Percentiles rank a stretch among this genome's conserved stretches.
Conservation (phyloP, 1,139 yeast species). For the Pneumocystis canis region DNA sequence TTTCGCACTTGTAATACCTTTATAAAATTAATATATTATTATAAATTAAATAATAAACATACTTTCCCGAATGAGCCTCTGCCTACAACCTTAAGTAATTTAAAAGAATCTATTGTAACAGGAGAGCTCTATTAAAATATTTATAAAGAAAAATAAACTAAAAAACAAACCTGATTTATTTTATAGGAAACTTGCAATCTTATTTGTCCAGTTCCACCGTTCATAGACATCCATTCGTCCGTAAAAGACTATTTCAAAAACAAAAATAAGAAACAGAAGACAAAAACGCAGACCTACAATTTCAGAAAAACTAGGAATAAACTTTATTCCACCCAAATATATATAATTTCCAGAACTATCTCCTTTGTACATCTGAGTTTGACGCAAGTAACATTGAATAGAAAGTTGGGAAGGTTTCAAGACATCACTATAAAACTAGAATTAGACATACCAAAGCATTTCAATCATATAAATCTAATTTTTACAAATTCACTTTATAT, state of each 20-base stretch:
- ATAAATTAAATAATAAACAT: neutral
- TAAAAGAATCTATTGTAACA: constrained; percentile 79
- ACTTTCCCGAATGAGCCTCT: constrained; percentile 97
- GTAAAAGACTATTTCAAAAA: constrained; percentile 4
- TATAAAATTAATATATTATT: neutral
- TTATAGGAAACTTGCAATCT: constrained; percentile 65
- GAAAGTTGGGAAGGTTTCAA: neutral
- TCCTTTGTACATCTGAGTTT: constrained; percentile 4
- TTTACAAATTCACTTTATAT: constrained; percentile 82
- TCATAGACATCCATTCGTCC: constrained; percentile 23
- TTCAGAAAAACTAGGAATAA: constrained; percentile 19
- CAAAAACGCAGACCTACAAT: constrained; percentile 5
- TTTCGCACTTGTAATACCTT: neutral
- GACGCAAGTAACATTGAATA: constrained; percentile 8
- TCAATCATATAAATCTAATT: neutral
- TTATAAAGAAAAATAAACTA: neutral
- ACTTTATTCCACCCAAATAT: constrained; percentile 26
- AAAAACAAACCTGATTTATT: constrained; percentile 34
- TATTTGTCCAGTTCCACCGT: constrained; percentile 28
- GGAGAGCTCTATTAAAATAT: constrained; percentile 33
- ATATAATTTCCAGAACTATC: constrained; percentile 20
- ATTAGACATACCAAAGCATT: neutral
- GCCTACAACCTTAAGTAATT: constrained; percentile 83
- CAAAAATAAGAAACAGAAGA: neutral
- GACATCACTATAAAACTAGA: neutral